phyloP scores from a whole-genome alignment of 225 moss, liverwort and hornwort species.

The Neckera pumila region DNA sequence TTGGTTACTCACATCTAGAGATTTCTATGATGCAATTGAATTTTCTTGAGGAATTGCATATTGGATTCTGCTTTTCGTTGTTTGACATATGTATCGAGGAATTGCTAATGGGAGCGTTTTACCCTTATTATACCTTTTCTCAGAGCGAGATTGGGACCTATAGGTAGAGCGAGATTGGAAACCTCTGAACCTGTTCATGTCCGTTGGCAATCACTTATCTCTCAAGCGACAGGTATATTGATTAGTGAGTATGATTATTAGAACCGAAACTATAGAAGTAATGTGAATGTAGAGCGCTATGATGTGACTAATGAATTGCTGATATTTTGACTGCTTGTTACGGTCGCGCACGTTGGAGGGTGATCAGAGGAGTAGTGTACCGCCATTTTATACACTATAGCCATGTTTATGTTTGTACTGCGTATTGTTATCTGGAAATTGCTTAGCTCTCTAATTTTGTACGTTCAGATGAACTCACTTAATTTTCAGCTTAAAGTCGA shows the following conservation, averaged over 20 bases:
- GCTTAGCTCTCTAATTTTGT: not conserved
- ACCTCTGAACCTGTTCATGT: constrained; percentile 13
- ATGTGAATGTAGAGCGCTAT: not conserved
- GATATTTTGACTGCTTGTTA: not conserved
- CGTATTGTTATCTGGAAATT: not conserved
- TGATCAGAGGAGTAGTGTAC: not conserved
- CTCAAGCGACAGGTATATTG: not conserved
- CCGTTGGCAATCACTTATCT: not conserved
- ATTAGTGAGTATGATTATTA: not conserved
- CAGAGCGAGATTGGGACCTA: constrained; percentile 5
- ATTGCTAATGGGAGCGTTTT: not conserved
- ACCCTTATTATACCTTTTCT: not conserved
- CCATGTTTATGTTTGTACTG: not conserved
- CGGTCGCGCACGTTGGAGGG: not conserved
- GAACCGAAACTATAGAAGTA: not conserved
- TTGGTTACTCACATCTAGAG: not conserved
- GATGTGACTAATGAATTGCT: not conserved
- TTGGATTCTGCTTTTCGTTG: not conserved
- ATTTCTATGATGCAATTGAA: not conserved
- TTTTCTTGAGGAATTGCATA: not conserved
- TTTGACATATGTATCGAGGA: not conserved
- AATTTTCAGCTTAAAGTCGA: not conserved
- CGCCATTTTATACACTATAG: not conserved
- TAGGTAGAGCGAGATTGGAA: constrained; percentile 13
- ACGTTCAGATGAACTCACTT: not conserved